These are phyloP conservation scores for Macadamia integrifolia DNA, from an alignment of 164 flowering plant genomes.

Conservation along the genomic window DNA sequence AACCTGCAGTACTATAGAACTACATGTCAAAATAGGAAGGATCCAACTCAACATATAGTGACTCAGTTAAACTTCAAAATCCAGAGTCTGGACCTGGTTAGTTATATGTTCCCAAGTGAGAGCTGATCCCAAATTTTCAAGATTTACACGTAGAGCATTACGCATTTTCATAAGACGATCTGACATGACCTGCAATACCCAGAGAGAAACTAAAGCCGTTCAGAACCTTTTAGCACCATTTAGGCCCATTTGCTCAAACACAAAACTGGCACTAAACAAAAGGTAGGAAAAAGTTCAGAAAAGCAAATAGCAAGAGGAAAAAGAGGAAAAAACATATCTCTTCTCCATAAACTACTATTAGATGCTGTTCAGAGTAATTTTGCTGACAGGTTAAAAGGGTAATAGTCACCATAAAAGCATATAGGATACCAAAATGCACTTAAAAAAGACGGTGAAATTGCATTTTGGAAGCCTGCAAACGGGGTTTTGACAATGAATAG, in stretches of 20 bases:
- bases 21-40: background rate
- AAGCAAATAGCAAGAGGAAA: background rate
- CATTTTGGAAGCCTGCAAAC: background rate
- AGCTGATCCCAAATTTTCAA: constrained; percentile 23
- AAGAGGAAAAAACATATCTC: background rate
- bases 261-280: background rate
- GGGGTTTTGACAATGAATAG: background rate
- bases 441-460: background rate
- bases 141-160: constrained; percentile 14
- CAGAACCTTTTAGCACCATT: no score
- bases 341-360: background rate
- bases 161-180: constrained; percentile 23
- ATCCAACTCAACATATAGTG: background rate
- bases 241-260: no score
- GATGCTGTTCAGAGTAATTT: background rate
- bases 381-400: background rate
- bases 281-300: background rate
- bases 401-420: background rate
- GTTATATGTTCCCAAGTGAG: constrained; percentile 33
- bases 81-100: constrained; percentile 23
- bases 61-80: background rate
- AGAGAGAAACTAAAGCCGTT: no score
- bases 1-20: constrained; percentile 14
- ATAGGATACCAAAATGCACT: background rate
- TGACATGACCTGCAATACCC: constrained; percentile 16